phyloP scores from a whole-genome alignment of 108 stramenopile species.

The Seminavis robusta region DNA sequence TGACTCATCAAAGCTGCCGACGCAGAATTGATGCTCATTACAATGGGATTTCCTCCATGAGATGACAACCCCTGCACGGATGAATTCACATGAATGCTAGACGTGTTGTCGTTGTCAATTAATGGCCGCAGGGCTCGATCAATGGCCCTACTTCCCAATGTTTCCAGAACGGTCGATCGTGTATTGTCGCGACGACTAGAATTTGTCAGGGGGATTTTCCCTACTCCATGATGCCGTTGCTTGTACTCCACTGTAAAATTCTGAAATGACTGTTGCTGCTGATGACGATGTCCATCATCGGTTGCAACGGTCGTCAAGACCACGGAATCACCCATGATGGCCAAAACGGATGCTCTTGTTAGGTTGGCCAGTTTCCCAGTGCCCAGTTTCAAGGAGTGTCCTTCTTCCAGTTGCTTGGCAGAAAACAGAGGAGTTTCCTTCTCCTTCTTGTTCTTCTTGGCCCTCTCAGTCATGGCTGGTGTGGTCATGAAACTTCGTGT shows the following conservation, averaged over 20 bases:
- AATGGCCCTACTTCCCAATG: conserved; percentile 50
- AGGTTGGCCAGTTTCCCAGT: conserved; percentile 23
- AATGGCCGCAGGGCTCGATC: conserved; percentile 65
- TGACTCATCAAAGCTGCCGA: conserved; percentile 63
- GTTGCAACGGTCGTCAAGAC: conserved; percentile 22
- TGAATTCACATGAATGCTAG: conserved; percentile 30
- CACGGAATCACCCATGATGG: conserved; percentile 25
- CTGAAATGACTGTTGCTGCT: conserved; percentile 5
- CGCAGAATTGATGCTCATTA: conserved; percentile 78
- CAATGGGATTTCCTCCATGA: conserved; percentile 40
- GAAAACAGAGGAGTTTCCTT: too few relatives aligned
- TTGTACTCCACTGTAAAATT: conserved; percentile 62
- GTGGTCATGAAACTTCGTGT: too few relatives aligned
- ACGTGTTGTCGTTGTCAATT: conserved; percentile 12
- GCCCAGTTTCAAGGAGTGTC: conserved; percentile 18
- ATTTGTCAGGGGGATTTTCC: conserved; percentile 55
- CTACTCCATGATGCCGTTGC: conserved; percentile 60
- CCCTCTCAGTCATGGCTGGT: too few relatives aligned
- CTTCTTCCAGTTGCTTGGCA: too few relatives aligned
- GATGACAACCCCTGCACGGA: conserved; percentile 2
- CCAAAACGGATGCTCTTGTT: conserved; percentile 32
- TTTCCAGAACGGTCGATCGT: conserved; percentile 49
- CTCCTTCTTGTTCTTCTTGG: too few relatives aligned
- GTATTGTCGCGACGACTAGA: conserved; percentile 43
- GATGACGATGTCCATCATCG: not conserved